phyloP scores from a whole-genome alignment of 2,329 filamentous ascomycete species.

The Chaetomiaceae sp. region DNA sequence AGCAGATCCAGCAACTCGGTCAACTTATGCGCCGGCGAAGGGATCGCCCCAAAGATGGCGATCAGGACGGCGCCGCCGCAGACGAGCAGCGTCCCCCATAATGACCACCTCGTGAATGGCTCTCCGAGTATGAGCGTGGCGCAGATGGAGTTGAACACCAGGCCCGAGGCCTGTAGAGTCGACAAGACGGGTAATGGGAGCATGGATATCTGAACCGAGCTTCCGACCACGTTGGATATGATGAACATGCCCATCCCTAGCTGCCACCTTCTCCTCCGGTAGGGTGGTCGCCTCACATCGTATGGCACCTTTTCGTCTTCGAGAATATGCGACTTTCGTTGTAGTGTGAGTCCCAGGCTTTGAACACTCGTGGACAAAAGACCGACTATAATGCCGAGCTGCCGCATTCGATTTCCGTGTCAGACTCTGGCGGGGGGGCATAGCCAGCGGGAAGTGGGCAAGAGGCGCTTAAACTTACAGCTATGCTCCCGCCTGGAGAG shows the following conservation, averaged over 20 bases:
- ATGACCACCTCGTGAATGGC: conserved; percentile 90
- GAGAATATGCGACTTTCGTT: conserved; percentile 96
- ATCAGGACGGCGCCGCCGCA: conserved; percentile 86
- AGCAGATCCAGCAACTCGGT: conserved; percentile 75
- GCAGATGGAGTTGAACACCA: conserved; percentile 98
- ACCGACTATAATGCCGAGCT: conserved; percentile 92
- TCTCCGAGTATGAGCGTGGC: conserved; percentile 89
- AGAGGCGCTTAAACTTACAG: conserved; percentile 47
- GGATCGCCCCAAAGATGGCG: conserved; percentile 88
- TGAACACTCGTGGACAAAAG: conserved; percentile 91
- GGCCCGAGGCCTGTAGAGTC: conserved; percentile 87
- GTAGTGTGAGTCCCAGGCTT: conserved; percentile 88
- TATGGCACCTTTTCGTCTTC: conserved; percentile 88
- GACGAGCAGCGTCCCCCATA: conserved; percentile 83
- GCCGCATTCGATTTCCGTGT: conserved; percentile 25
- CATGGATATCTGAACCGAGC: conserved; percentile 95
- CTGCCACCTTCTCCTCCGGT: conserved; percentile 90
- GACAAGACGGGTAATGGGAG: conserved; percentile 90
- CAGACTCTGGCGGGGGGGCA: neutral
- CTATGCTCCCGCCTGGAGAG: conserved; percentile 73
- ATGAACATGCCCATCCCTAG: conserved; percentile 97
- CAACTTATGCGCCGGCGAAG: conserved; percentile 85
- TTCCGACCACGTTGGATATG: conserved; percentile 87
- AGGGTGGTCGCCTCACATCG: conserved; percentile 77
- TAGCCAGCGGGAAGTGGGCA: too few species aligned